Evolutionary conservation across 148 eudicot species (phyloP).

Genomic region (Pharnaceum exiguum): DNA sequence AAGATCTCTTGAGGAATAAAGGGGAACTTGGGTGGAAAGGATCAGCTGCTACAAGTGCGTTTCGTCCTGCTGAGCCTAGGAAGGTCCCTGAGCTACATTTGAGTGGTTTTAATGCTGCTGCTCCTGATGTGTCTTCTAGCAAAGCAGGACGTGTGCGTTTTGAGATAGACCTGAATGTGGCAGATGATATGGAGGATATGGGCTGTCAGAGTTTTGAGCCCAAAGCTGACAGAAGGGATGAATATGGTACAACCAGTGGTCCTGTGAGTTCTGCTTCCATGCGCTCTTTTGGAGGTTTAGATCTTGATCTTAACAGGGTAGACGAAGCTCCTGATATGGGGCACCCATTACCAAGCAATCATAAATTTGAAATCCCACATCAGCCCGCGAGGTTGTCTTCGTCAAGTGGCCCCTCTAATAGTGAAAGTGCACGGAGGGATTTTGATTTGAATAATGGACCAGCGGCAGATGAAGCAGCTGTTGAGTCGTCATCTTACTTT

Average conservation of each 20-base stretch:
- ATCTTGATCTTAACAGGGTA: constrained; percentile 71
- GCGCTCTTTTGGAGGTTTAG: constrained; percentile 44
- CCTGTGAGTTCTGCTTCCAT: constrained; percentile 2
- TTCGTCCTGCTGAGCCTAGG: constrained; percentile 90
- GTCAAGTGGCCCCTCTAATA: constrained; percentile 31
- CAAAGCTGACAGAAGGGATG: constrained; percentile 17
- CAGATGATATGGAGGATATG: constrained; percentile 63
- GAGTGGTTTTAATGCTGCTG: constrained; percentile 9
- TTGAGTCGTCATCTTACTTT: constrained; percentile 20
- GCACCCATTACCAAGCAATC: constrained; percentile 23
- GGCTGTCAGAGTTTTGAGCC: constrained; percentile 35
- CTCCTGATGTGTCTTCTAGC: constrained; percentile 21
- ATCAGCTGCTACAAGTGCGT: constrained; percentile 95
- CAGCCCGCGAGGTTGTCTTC: constrained; percentile 15
- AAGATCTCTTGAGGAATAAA: constrained; percentile 53
- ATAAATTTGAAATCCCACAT: constrained; percentile 21
- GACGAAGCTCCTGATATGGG: constrained; percentile 61
- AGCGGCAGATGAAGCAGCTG: constrained; percentile 43
- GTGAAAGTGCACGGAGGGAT: constrained; percentile 47
- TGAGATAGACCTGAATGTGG: constrained; percentile 76
- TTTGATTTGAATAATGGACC: constrained; percentile 89
- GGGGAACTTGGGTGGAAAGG: constrained; percentile 87
- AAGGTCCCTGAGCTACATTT: constrained; percentile 37
- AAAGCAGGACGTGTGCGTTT: constrained; percentile 39
- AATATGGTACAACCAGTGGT: background rate